Evolutionary conservation across 768 basidiomycete species (phyloP), one percentile per base, ranked within the genome.

Genomic region (Auriscalpium orientale): DNA sequence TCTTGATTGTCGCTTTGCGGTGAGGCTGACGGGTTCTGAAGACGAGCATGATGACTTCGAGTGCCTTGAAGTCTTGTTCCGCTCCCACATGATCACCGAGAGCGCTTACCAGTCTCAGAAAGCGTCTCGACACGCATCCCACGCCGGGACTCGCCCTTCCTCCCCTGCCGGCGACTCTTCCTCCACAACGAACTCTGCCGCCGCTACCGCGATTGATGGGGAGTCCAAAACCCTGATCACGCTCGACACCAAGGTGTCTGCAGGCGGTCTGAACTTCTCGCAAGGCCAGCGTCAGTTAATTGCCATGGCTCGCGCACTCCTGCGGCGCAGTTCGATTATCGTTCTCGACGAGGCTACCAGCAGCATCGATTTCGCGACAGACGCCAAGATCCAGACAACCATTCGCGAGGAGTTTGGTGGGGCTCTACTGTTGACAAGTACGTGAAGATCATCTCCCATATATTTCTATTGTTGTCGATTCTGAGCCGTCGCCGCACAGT

Each of bases 21-120:
- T 37, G 33, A 5, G 10, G 12, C 22, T 51, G 33, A 48, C 16
- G 21, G 10, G 33, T 40, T 2, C 10, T 34, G 2, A 57, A 86
- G 85, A 68, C 21, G 91, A 95, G 56, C 85, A 93, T 59, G 80
- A 80, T 0, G 92, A 95, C 61, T 73, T 74, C 11, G 89, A 91
- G 55, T 89, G 91, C 53, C 64, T 87, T 36, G 91, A 95, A 47
- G 91, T 86, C 2, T 76, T 98, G 2, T 75, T 78, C 45, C 84
- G 93, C 13, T 92, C 95, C 13, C 89, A 90, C 46, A 82, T 95
- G 73, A 76, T 89, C 38, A 76, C 72, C 10, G 74, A 79, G 37
- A 77, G 70, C 38, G 75, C 28, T 28, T 28, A 28, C 28, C 28
- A 72, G 18, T 82, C 85, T 3, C 78, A 76, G 47, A 70, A 72